Conservation (phyloP, 352 stramenopile species). For the Phytophthora foliorum region DNA sequence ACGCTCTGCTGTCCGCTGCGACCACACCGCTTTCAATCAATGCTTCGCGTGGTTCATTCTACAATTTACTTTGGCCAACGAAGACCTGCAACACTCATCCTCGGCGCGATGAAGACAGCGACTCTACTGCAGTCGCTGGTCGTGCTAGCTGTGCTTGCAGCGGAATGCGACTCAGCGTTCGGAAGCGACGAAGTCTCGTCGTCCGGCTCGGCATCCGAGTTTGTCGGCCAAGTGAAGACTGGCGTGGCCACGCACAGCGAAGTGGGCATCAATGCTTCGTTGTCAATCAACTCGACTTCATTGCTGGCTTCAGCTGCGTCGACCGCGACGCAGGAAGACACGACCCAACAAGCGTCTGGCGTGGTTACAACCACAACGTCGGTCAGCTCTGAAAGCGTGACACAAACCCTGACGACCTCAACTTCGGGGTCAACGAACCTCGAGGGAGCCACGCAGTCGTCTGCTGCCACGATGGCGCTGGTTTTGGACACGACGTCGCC, state of each 20-base stretch:
- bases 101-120: constrained; percentile 15
- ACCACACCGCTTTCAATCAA: not conserved
- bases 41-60: constrained; percentile 25
- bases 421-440: not conserved
- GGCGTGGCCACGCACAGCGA: not conserved
- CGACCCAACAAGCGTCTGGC: constrained; percentile 2
- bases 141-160: constrained; percentile 8
- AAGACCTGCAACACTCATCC: constrained; percentile 12
- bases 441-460: not conserved
- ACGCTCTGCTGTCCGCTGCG: not conserved
- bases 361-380: not conserved
- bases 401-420: constrained; percentile 1
- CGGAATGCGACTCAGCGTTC: constrained; percentile 26
- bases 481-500: constrained; percentile 13
- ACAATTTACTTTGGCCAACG: constrained; percentile 29
- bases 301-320: not conserved
- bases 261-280: not conserved
- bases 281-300: constrained; percentile 16
- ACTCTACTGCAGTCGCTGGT: constrained; percentile 13
- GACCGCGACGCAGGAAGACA: not conserved
- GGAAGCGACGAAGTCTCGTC: constrained; percentile 9
- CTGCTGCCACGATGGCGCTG: constrained; percentile 3
- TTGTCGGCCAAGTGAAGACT: constrained; percentile 13
- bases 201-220: constrained; percentile 3
- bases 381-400: not conserved